Base-by-base conservation (phyloP, 495 filamentous ascomycete genomes). In the Parachaetomium inaequale region DNA sequence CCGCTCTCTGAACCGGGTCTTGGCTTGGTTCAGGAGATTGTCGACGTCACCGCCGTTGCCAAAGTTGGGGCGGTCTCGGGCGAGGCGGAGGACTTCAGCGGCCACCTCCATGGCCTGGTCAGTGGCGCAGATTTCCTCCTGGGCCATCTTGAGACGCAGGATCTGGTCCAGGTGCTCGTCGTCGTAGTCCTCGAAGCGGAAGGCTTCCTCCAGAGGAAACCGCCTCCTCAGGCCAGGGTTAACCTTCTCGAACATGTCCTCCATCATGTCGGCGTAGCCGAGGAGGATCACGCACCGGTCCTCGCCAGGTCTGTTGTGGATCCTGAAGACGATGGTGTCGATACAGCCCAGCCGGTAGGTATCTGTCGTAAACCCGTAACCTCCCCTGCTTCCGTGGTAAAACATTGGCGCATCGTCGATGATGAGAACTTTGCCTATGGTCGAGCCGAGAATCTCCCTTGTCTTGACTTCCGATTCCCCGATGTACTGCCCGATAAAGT, bases 261-360 rank as follows among this genome's bases (percentile, higher is more conserved):
- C 75, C 80, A 93, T 88, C 67, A 86, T 72, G 34, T 86, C 83
- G 60, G 87, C 76, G 67, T 93, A 92, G 0, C 89, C 90, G 3
- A 91, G 74, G 0, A 92, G 75, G 1, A 93, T 75, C 1, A 92
- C 84, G 58, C 88, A 92, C 31, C 86, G 78, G 68, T 92, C 88
- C 46, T 90, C 88, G 0, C 87, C 86, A 0, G 88, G 86, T 1
- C 79, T 78, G 62, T 82, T 87, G 58, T 92, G 89, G 0, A 92
- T 82, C 62, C 90, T 84, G 3, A 88, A 86, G 3, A 92, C 87
- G 8, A 92, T 83, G 11, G 88, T 91, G 51, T 90, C 86, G 11
- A 88, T 72, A 5, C 88, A 82, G 5, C 82, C 85, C 2, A 76
- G 82, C 61, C 79, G 85, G 72, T 75, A 90, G 1, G 63, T 58